A percentile compares a stretch with the other conserved stretches of the same genome.
Conservation (phyloP, 768 basidiomycete genomes). For the Tulasnella sp. region DNA sequence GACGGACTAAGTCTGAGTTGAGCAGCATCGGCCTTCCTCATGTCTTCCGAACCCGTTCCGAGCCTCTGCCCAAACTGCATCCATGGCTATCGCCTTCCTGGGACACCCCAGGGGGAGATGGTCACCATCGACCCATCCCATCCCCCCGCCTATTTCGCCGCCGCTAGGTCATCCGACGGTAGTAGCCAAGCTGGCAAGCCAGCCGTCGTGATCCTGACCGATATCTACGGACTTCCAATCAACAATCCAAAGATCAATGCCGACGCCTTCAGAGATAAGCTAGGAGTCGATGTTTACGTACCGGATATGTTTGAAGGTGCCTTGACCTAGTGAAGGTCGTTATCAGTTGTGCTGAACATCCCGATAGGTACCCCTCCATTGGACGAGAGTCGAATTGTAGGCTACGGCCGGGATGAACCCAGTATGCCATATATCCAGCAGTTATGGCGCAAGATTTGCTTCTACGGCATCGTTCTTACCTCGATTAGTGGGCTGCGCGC, state of each 20-base stretch:
- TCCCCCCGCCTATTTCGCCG: neutral
- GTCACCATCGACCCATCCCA: neutral
- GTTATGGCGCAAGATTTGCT: neutral
- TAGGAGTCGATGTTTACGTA: constrained; percentile 50
- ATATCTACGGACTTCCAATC: constrained; percentile 43
- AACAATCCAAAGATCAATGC: constrained; percentile 45
- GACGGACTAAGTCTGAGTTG: too few relatives aligned
- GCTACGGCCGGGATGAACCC: neutral
- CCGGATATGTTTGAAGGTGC: constrained; percentile 48
- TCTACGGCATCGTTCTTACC: neutral
- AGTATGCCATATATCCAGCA: neutral
- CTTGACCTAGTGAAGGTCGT: constrained; percentile 8
- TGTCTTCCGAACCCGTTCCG: too few relatives aligned
- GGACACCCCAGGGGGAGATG: constrained; percentile 14
- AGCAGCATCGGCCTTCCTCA: too few relatives aligned
- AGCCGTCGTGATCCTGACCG: constrained; percentile 43
- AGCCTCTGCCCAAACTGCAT: constrained; percentile 11
- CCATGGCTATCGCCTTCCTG: neutral
- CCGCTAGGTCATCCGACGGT: neutral
- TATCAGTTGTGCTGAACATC: neutral
- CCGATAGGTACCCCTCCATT: neutral
- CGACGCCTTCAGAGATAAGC: constrained; percentile 36
- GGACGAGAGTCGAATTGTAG: too few relatives aligned
- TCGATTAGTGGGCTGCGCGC: constrained; percentile 2
- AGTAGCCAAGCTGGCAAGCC: constrained; percentile 20